A percentile compares a stretch with the other conserved stretches of the same genome.
Evolutionary conservation across 768 basidiomycete species (phyloP).

Genomic region (Cystofilobasidium bisporidii): DNA sequence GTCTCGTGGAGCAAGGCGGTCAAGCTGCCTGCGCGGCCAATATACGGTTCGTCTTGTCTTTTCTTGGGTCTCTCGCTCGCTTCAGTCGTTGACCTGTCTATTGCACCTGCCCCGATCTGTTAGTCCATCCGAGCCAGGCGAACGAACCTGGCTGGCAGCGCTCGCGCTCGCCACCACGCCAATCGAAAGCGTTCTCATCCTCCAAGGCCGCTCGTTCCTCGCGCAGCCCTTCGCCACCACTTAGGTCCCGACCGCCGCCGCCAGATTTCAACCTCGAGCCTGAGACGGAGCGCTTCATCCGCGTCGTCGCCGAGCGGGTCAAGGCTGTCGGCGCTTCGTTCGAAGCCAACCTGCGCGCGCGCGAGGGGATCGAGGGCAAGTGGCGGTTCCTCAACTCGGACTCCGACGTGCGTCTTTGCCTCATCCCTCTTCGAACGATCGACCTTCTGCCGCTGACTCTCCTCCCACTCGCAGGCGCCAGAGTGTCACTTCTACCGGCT

Average conservation of each 20-base stretch:
- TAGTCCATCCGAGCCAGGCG: constrained; percentile 9
- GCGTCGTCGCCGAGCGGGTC: constrained; percentile 75
- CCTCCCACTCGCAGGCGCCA: constrained; percentile 36
- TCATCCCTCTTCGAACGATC: background rate
- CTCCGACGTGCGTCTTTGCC: constrained; percentile 35
- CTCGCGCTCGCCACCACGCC: constrained; percentile 41
- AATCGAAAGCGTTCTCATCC: no score
- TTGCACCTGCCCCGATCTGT: no score
- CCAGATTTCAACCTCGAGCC: constrained; percentile 43
- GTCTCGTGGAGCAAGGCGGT: constrained; percentile 98
- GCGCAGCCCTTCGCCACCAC: constrained; percentile 1
- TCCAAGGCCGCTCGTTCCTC: background rate
- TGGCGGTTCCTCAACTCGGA: constrained; percentile 59
- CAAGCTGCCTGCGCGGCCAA: constrained; percentile 59
- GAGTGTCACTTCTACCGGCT: constrained; percentile 43
- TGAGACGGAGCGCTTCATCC: constrained; percentile 75
- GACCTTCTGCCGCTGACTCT: background rate
- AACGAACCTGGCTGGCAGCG: constrained; percentile 32
- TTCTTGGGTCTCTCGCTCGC: no score
- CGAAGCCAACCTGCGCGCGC: constrained; percentile 60
- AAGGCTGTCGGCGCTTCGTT: constrained; percentile 64
- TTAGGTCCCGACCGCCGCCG: constrained; percentile 1
- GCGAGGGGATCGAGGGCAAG: constrained; percentile 70
- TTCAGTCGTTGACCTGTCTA: constrained; percentile 12
- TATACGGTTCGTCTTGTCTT: constrained; percentile 54